Evolutionary conservation across 202 grass and related monocot species (phyloP), one percentile per base, ranked within the genome.

Genomic region (Carex arenaria): DNA sequence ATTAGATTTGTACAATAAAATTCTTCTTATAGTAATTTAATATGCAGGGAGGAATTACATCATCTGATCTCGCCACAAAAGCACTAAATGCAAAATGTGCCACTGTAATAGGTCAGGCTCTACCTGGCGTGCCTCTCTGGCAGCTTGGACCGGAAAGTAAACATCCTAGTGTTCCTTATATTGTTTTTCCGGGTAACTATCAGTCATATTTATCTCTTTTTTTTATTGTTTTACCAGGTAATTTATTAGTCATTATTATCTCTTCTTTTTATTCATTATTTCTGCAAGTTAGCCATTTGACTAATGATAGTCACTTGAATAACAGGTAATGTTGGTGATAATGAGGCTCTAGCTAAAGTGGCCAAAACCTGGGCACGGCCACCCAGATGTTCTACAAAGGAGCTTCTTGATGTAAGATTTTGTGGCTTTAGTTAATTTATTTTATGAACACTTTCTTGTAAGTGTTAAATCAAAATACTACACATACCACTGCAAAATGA

Each of bases 1-100:
- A 14, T 71, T 34, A 55, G 51, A 30, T 55, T 28, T 8, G 59
- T 78, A 32, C 15, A 57, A 78, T 60, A 59, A 36, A 57, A 20
- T 57, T 14, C 28, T 76, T 57, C 26, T 78, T n/a, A 78, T 34
- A 12, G 52, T 78, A 59, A 30, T 78, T 78, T 9, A 43, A 51
- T 64, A 59, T 83, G 79, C 45, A 98, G 95, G 95, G 95, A 82
- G 95, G 95, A 86, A 98, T 98, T 78, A 98, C 95, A 79, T 98
- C 95, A 87, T 98, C 95, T 30, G 95, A 98, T 87, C 83, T 98
- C 78, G 92, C 95, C 84, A 98, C 95, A 26, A 98, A 93, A 91
- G 95, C 95, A 80, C 87, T 95, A 86, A 90, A 93, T 93, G 95
- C 92, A 80, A 87, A 54, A 85, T 79, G 68, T 83, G 95, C 95